Evolutionary conservation across 1,284 basidiomycete species (phyloP).

Genomic region (Heterobasidion parviporum): DNA sequence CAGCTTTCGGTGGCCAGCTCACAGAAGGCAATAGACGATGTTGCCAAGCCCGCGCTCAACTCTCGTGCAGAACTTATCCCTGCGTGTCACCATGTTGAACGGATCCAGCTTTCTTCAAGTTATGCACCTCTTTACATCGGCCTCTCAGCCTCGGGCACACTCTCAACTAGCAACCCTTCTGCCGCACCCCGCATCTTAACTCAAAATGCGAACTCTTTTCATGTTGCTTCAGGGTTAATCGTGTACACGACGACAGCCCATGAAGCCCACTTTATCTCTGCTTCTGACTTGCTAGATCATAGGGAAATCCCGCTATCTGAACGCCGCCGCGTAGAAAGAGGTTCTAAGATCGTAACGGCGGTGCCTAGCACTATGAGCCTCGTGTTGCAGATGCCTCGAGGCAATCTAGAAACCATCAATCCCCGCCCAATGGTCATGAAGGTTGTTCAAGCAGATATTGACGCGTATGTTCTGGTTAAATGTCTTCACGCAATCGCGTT

Average conservation of each 20-base stretch:
- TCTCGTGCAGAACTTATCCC: constrained; percentile 5
- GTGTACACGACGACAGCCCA: constrained; percentile 87
- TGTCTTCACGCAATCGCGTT: not conserved
- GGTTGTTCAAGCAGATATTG: constrained; percentile 68
- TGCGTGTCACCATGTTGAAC: constrained; percentile 4
- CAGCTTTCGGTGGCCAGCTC: too few relatives aligned
- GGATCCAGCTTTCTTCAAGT: not conserved
- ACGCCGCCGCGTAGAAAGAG: constrained; percentile 76
- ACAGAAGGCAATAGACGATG: too few relatives aligned
- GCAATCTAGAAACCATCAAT: constrained; percentile 93
- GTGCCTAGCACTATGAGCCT: constrained; percentile 84
- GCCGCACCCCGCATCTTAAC: constrained; percentile 30
- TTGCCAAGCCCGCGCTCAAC: not conserved
- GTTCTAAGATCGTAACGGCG: constrained; percentile 78
- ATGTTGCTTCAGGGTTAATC: constrained; percentile 72
- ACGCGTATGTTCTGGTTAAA: constrained; percentile 41
- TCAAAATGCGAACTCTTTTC: constrained; percentile 73
- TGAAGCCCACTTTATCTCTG: constrained; percentile 69
- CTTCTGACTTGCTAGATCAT: constrained; percentile 28
- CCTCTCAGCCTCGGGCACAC: constrained; percentile 45
- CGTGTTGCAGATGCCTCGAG: constrained; percentile 96
- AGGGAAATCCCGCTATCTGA: constrained; percentile 30
- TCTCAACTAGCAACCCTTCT: not conserved
- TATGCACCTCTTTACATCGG: constrained; percentile 41
- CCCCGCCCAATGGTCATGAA: constrained; percentile 89